phyloP scores from a whole-genome alignment of 2,329 filamentous ascomycete genomes.

The Pyrenophora tritici-repentis region DNA sequence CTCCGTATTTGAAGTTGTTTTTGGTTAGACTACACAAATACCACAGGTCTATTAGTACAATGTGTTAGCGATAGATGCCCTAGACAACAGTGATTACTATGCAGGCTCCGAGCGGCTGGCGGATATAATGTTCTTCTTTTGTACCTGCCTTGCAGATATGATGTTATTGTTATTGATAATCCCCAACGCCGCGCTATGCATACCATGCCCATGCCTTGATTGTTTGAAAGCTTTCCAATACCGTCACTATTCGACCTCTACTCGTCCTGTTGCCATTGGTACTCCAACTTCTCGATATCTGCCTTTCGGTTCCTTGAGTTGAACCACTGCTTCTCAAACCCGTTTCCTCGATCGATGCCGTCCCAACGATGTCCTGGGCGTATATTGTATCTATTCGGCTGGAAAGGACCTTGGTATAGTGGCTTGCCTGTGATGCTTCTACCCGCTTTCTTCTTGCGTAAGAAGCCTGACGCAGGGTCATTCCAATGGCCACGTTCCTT shows the following conservation, averaged over 20 bases:
- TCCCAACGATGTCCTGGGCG: constrained; percentile 94
- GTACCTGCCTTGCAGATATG: too few relatives aligned
- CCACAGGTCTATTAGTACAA: too few relatives aligned
- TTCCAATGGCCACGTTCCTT: constrained; percentile 83
- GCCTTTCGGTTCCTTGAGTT: constrained; percentile 79
- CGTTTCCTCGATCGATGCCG: constrained; percentile 90
- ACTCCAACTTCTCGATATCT: constrained; percentile 79
- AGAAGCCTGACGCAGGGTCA: constrained; percentile 85
- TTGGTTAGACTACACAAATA: too few relatives aligned
- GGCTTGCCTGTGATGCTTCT: constrained; percentile 62
- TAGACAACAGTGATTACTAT: too few relatives aligned
- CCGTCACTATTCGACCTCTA: constrained; percentile 41
- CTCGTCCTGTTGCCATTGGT: constrained; percentile 96
- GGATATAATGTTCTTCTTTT: too few relatives aligned
- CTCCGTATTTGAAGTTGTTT: too few relatives aligned
- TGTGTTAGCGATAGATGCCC: too few relatives aligned
- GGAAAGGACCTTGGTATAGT: constrained; percentile 76
- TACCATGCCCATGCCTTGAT: background rate
- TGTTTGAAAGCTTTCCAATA: background rate
- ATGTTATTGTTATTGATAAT: background rate
- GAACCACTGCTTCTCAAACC: constrained; percentile 93
- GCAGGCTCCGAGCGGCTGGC: too few relatives aligned
- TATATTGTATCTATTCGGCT: constrained; percentile 94
- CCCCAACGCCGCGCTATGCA: constrained; percentile 18
- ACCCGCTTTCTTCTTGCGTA: constrained; percentile 59